A percentile compares a stretch with the other conserved stretches of the same genome.
Evolutionary conservation across 805 yeast genomes (phyloP).

Genomic region (Candida silvicultrix): DNA sequence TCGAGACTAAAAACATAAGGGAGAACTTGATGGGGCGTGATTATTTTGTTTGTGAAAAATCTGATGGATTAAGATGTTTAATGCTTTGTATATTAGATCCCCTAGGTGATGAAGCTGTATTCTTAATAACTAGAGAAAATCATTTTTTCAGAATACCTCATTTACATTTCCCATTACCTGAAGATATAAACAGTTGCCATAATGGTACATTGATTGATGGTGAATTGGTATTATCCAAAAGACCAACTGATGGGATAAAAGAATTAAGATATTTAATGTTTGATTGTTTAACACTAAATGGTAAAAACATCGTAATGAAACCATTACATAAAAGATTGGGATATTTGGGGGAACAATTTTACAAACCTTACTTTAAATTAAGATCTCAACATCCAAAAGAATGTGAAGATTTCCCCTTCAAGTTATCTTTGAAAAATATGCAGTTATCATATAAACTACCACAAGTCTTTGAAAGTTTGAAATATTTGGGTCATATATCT

Average conservation of each 20-base stretch:
- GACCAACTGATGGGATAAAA: slow-evolving; percentile 45
- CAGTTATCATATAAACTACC: slow-evolving; percentile 71
- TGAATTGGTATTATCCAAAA: slow-evolving; percentile 73
- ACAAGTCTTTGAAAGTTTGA: slow-evolving; percentile 66
- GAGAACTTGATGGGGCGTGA: slow-evolving; percentile 62
- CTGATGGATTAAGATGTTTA: slow-evolving; percentile 87
- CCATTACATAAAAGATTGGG: slow-evolving; percentile 80
- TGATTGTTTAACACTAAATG: slow-evolving; percentile 85
- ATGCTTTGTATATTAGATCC: slow-evolving; percentile 61
- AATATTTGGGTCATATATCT: slow-evolving; percentile 74
- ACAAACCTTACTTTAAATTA: slow-evolving; percentile 72
- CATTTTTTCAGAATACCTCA: slow-evolving; percentile 78
- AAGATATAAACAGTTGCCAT: slow-evolving; percentile 54
- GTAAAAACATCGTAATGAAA: slow-evolving; percentile 60
- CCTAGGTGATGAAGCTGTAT: slow-evolving; percentile 80
- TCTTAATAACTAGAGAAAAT: slow-evolving; percentile 81
- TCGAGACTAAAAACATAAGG: slow-evolving; percentile 64
- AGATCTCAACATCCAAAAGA: slow-evolving; percentile 67
- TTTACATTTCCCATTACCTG: slow-evolving; percentile 71
- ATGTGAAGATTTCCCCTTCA: slow-evolving; percentile 75
- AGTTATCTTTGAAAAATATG: slow-evolving; percentile 84
- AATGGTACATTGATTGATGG: slow-evolving; percentile 92
- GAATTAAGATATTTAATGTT: slow-evolving; percentile 81
- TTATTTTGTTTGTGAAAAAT: slow-evolving; percentile 91
- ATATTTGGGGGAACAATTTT: slow-evolving; percentile 74